Conservation (phyloP, 305 asterid species). For the Fraxinus sp. region DNA sequence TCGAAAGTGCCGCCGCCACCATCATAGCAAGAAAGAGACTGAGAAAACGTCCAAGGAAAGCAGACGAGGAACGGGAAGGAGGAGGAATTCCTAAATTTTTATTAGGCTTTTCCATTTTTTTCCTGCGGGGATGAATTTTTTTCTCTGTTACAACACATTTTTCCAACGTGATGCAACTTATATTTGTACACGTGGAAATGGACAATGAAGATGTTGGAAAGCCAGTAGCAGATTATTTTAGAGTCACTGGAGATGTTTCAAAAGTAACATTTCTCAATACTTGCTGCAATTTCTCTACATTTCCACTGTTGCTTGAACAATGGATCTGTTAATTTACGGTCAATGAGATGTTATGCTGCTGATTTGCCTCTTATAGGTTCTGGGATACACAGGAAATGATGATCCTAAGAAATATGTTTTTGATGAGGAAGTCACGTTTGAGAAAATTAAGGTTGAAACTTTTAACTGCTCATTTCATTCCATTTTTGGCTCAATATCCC, state of each 20-base stretch:
- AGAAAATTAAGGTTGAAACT: conserved; percentile 62
- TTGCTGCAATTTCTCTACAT: conserved; percentile 21
- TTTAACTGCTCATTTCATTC: no score
- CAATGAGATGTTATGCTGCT: conserved; percentile 20
- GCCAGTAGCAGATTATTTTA: conserved; percentile 86
- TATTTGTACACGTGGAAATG: conserved; percentile 66
- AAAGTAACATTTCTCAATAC: conserved; percentile 42
- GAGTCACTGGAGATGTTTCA: conserved; percentile 68
- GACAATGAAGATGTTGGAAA: conserved; percentile 82
- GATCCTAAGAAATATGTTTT: conserved; percentile 60
- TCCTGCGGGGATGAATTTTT: no score
- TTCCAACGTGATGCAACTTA: conserved; percentile 54
- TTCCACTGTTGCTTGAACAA: not conserved
- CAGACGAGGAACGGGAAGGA: no score
- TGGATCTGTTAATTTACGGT: not conserved
- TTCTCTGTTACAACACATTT: conserved; percentile 16
- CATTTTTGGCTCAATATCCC: not conserved
- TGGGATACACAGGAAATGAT: conserved; percentile 67
- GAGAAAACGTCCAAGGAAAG: no score
- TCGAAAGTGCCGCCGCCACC: no score
- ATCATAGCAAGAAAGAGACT: no score
- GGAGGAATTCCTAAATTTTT: no score
- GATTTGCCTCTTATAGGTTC: conserved; percentile 42
- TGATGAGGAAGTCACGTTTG: conserved; percentile 49
- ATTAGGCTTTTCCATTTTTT: no score